Evolutionary conservation across 108 stramenopile genomes (phyloP).

Genomic region (Skeletonema menzelii): DNA sequence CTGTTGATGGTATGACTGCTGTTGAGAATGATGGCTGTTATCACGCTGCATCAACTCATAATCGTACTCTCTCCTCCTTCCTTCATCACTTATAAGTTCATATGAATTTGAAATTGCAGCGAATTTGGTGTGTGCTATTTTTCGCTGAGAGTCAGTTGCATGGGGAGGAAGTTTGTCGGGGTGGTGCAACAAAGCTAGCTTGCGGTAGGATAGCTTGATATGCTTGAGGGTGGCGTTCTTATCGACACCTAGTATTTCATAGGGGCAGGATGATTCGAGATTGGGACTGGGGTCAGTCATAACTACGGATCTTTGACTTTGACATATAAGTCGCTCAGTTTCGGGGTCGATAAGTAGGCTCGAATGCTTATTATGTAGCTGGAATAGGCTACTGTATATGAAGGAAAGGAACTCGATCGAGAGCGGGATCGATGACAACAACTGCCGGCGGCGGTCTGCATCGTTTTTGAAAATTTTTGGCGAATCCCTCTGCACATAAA

Average conservation of each 20-base stretch:
- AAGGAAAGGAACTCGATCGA: too few relatives aligned
- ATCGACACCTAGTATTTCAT: conserved; percentile 81
- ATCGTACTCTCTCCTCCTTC: conserved; percentile 27
- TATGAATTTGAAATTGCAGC: conserved; percentile 38
- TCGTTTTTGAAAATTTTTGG: too few relatives aligned
- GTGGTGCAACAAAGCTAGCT: conserved; percentile 71
- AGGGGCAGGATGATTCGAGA: conserved; percentile 58
- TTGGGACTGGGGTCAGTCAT: too few relatives aligned
- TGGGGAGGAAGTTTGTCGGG: conserved; percentile 67
- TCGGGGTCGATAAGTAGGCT: too few relatives aligned
- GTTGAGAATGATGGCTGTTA: neutral
- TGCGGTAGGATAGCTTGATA: conserved; percentile 87
- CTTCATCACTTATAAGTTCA: conserved; percentile 38
- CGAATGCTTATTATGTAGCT: too few relatives aligned
- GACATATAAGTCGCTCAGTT: too few relatives aligned
- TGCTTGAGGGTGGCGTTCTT: conserved; percentile 66
- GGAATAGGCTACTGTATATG: too few relatives aligned
- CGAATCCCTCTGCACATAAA: too few relatives aligned
- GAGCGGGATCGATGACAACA: too few relatives aligned
- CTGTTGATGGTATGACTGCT: neutral
- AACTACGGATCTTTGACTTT: too few relatives aligned
- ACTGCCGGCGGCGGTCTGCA: too few relatives aligned
- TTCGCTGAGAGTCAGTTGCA: conserved; percentile 29
- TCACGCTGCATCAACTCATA: conserved; percentile 10
- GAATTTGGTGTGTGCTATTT: conserved; percentile 32